Percentiles rank a stretch among this genome's conserved stretches.
Evolutionary conservation across 352 stramenopile species (phyloP).

Genomic region (Sclerospora graminicola): DNA sequence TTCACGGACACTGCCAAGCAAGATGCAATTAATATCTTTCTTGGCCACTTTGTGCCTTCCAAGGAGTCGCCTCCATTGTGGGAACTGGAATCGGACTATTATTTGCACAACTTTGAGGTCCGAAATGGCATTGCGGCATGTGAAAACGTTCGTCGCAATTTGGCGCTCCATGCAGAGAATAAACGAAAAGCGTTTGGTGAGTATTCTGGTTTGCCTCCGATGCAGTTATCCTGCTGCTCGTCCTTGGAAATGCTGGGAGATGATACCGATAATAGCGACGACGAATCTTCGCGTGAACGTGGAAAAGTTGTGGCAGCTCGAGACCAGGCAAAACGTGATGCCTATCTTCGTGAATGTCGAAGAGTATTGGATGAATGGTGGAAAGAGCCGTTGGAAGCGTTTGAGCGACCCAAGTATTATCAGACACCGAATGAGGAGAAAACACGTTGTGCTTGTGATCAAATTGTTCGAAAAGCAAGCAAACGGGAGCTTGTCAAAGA

Average conservation of each 20-base stretch:
- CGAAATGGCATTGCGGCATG: conserved; percentile 50
- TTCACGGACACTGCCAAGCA: conserved; percentile 98
- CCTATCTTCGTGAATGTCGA: conserved; percentile 71
- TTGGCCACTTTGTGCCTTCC: conserved; percentile 87
- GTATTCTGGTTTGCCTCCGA: conserved; percentile 9
- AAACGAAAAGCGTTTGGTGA: conserved; percentile 39
- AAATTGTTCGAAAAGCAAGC: conserved; percentile 13
- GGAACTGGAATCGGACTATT: conserved; percentile 85
- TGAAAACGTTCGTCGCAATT: conserved; percentile 48
- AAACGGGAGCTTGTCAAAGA: conserved; percentile 2
- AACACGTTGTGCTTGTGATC: conserved; percentile 12
- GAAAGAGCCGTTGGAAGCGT: conserved; percentile 65
- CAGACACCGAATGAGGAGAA: conserved; percentile 15
- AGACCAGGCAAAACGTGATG: conserved; percentile 49
- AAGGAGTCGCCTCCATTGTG: conserved; percentile 59
- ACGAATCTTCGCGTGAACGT: conserved; percentile 19
- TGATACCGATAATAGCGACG: conserved; percentile 16
- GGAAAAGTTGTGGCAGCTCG: conserved; percentile 13
- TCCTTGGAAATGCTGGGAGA: conserved; percentile 23
- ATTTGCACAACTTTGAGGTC: conserved; percentile 87
- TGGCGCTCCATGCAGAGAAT: conserved; percentile 53
- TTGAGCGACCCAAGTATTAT: conserved; percentile 46
- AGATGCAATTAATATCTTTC: conserved; percentile 99
- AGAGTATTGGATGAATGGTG: conserved; percentile 79
- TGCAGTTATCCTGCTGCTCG: conserved; percentile 29